Evolutionary conservation across 495 filamentous ascomycete genomes (phyloP).

Genomic region (Aspergillus mulundensis): DNA sequence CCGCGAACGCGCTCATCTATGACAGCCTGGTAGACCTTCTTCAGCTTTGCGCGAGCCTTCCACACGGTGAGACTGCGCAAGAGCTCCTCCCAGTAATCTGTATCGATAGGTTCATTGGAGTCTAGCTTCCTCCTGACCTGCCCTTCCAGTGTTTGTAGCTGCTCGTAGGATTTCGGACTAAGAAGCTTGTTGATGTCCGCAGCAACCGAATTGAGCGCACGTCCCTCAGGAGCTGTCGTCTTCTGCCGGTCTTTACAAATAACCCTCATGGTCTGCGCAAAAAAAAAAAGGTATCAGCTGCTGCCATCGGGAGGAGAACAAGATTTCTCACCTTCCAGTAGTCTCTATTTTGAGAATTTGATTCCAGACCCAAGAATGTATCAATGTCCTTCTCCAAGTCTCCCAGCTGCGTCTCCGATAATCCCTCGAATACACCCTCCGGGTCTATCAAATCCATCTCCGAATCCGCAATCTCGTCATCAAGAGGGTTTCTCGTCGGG

Average conservation of each 20-base stretch:
- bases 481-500: constrained; percentile 67
- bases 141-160: constrained; percentile 75
- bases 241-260: constrained; percentile 77
- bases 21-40: constrained; percentile 74
- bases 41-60: constrained; percentile 86
- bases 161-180: constrained; percentile 79
- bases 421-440: constrained; percentile 72
- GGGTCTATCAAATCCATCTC: constrained; percentile 80
- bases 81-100: constrained; percentile 95
- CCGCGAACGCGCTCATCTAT: constrained; percentile 67
- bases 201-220: constrained; percentile 75
- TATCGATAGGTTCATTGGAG: constrained; percentile 89
- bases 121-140: constrained; percentile 80
- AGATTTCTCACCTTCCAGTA: constrained; percentile 68
- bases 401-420: constrained; percentile 63
- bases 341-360: constrained; percentile 67
- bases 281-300: background rate
- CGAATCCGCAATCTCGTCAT: constrained; percentile 76
- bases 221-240: constrained; percentile 62
- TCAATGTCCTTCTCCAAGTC: constrained; percentile 86
- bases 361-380: constrained; percentile 78
- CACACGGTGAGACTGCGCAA: constrained; percentile 78
- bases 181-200: constrained; percentile 85
- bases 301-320: background rate
- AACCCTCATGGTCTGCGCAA: constrained; percentile 65